Conservation (phyloP, 495 filamentous ascomycete species). For the Hypoxylon perforatum region DNA sequence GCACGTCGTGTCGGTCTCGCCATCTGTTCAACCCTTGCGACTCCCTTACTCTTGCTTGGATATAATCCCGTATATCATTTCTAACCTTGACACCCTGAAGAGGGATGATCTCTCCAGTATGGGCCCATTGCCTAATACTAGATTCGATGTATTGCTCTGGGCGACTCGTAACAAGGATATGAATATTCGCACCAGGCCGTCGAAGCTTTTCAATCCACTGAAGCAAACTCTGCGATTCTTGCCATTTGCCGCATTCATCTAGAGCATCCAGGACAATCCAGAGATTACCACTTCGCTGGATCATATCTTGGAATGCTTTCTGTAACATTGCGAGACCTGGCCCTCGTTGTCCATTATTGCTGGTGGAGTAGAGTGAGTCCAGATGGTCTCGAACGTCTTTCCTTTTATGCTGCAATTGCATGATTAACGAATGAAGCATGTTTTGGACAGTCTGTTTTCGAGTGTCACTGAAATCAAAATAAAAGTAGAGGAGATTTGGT, state of each 20-base stretch:
- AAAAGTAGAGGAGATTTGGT: conserved; percentile 54
- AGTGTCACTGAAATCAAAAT: conserved; percentile 52
- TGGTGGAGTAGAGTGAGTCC: conserved; percentile 37
- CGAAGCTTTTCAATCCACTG: conserved; percentile 7
- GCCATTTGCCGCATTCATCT: conserved; percentile 49
- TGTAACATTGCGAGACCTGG: conserved; percentile 29
- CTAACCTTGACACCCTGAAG: conserved; percentile 19
- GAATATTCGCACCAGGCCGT: conserved; percentile 17
- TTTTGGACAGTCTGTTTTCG: conserved; percentile 41
- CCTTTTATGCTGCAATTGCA: conserved; percentile 46
- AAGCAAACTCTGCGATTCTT: neutral
- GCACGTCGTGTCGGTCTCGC: conserved; percentile 29
- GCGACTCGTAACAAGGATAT: conserved; percentile 43
- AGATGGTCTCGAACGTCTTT: conserved; percentile 30
- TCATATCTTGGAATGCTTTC: conserved; percentile 29
- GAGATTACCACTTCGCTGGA: conserved; percentile 6
- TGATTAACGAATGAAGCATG: conserved; percentile 47
- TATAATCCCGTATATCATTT: conserved; percentile 38
- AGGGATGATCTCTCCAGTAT: conserved; percentile 7
- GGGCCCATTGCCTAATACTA: neutral
- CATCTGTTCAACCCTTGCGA: conserved; percentile 10
- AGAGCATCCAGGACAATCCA: conserved; percentile 62
- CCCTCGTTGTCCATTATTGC: neutral
- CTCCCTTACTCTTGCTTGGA: conserved; percentile 23
- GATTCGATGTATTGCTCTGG: conserved; percentile 38